Percentiles rank a stretch among this genome's conserved stretches.
These are phyloP conservation scores for Cicer yamashitae DNA, from an alignment of 306 rosid species.

Conservation along the genomic window DNA sequence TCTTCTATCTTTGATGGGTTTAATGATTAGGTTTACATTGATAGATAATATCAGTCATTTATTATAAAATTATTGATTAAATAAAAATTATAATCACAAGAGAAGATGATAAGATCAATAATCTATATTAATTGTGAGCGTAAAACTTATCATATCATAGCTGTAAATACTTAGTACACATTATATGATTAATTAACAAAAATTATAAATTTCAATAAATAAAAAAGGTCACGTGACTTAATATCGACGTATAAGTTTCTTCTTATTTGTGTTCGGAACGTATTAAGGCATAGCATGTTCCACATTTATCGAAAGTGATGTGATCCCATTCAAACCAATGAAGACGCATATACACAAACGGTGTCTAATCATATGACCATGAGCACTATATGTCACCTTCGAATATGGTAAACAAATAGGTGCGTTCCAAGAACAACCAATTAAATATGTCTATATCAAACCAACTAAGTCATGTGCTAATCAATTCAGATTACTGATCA, in stretches of 20 bases:
- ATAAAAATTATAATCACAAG: too few relatives aligned
- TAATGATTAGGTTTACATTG: too few relatives aligned
- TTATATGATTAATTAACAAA: too few relatives aligned
- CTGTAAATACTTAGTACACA: too few relatives aligned
- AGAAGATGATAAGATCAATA: too few relatives aligned
- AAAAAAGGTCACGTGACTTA: too few relatives aligned
- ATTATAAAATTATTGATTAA: too few relatives aligned
- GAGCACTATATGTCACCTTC: conserved; percentile 56
- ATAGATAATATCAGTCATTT: too few relatives aligned
- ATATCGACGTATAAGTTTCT: background rate
- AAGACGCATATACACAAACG: conserved; percentile 43
- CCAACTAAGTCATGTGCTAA: conserved; percentile 45
- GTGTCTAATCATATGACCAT: conserved; percentile 46
- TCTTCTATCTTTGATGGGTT: too few relatives aligned
- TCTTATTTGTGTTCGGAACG: background rate
- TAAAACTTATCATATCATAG: too few relatives aligned
- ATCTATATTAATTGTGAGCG: too few relatives aligned
- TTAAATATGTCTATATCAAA: conserved; percentile 1
- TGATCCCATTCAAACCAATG: conserved; percentile 44
- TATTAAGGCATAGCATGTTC: background rate
- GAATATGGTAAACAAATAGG: conserved; percentile 27
- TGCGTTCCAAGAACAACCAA: conserved; percentile 47
- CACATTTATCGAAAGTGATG: conserved; percentile 46
- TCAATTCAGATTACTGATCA: conserved; percentile 16
- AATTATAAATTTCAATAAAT: too few relatives aligned